Percentiles rank a stretch among this genome's conserved stretches.
phyloP scores from a whole-genome alignment of 176 grass and related monocot genomes.

The Typha latifolia region DNA sequence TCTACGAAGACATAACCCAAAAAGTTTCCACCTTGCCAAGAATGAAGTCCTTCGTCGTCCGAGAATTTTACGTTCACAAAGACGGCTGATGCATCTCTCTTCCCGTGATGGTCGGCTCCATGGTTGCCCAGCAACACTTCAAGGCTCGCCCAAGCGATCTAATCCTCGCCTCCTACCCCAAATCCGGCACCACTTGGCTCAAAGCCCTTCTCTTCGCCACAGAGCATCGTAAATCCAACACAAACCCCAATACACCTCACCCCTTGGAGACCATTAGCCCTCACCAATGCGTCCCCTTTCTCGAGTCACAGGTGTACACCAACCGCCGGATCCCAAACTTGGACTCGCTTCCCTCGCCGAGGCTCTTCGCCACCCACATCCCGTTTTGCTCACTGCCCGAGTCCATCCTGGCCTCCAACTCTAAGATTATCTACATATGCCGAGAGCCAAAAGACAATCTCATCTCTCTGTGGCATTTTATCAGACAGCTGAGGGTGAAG shows the following conservation, averaged over 20 bases:
- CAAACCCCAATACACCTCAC: background rate
- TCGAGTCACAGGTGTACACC: constrained; percentile 5
- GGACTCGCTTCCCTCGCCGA: background rate
- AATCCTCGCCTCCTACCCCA: constrained; percentile 7
- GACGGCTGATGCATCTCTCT: no score
- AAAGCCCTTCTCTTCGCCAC: background rate
- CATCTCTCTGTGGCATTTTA: constrained; percentile 14
- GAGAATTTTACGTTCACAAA: no score
- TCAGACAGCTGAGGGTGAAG: background rate
- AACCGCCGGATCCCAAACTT: background rate
- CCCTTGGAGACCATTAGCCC: background rate
- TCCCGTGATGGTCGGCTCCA: background rate
- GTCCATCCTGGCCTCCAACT: background rate
- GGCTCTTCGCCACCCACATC: constrained; percentile 19
- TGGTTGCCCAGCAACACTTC: background rate
- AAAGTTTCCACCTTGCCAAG: no score
- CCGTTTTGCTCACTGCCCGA: constrained; percentile 2
- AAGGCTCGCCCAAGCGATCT: background rate
- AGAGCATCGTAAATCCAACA: background rate
- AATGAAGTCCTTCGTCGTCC: no score
- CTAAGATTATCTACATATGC: constrained; percentile 11
- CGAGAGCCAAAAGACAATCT: constrained; percentile 20
- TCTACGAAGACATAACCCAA: no score
- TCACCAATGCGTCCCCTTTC: constrained; percentile 10
- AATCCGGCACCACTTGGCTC: constrained; percentile 13